A percentile compares a stretch with the other conserved stretches of the same genome.
Evolutionary conservation across 1,139 yeast genomes (phyloP).

Genomic region (Pichia sp.): DNA sequence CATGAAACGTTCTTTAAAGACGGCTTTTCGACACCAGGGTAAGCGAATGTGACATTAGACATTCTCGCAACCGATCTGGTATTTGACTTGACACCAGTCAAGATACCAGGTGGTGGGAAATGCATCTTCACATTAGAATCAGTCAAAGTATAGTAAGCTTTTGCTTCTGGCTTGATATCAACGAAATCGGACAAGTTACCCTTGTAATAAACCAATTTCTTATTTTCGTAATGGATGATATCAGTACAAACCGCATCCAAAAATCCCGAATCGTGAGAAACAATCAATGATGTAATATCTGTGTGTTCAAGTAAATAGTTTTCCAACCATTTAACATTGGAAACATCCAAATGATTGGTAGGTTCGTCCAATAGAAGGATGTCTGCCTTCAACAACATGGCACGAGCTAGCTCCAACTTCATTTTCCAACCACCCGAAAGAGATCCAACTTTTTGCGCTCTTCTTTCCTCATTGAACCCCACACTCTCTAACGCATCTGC

Average conservation of each 20-base stretch:
- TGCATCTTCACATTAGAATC: slow-evolving; percentile 94
- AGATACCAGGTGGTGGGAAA: slow-evolving; percentile 96
- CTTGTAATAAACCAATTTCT: slow-evolving; percentile 89
- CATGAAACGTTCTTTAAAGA: slow-evolving; percentile 77
- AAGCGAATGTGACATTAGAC: slow-evolving; percentile 78
- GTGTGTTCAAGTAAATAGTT: slow-evolving; percentile 77
- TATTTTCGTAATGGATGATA: slow-evolving; percentile 93
- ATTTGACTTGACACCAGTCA: slow-evolving; percentile 91
- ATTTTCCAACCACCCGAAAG: slow-evolving; percentile 99
- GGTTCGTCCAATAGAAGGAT: slow-evolving; percentile 94
- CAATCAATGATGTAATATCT: slow-evolving; percentile 89
- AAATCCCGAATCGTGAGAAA: slow-evolving; percentile 97
- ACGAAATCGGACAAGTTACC: slow-evolving; percentile 95
- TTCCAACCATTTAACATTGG: slow-evolving; percentile 89
- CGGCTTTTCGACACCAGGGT: slow-evolving; percentile 87
- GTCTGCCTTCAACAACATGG: slow-evolving; percentile 97
- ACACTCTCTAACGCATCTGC: slow-evolving; percentile 72
- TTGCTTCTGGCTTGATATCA: slow-evolving; percentile 90
- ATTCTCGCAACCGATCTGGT: slow-evolving; percentile 94
- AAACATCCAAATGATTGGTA: slow-evolving; percentile 95
- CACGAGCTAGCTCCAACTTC: slow-evolving; percentile 97
- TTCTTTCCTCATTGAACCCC: slow-evolving; percentile 88
- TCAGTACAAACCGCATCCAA: slow-evolving; percentile 94
- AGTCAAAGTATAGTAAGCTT: slow-evolving; percentile 91
- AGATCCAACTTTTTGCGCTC: slow-evolving; percentile 87